Evolutionary conservation across 2,329 filamentous ascomycete genomes (phyloP).

Genomic region (Erysiphe neolycopersici): DNA sequence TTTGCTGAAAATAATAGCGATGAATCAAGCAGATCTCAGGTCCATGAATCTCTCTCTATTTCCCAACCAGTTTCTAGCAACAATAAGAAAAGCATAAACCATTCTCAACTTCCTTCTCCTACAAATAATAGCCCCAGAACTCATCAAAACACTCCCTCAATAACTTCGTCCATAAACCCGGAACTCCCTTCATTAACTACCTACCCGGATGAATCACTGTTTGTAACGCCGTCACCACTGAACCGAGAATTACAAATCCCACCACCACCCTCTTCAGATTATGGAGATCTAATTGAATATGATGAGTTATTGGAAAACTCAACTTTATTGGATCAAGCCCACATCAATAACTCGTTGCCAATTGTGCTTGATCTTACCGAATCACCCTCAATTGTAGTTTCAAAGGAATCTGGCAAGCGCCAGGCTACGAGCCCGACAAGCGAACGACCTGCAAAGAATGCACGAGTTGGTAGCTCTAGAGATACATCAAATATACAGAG

Average conservation of each 20-base stretch:
- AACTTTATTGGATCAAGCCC: not conserved
- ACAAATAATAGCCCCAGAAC: too few relatives aligned
- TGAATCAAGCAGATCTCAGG: too few relatives aligned
- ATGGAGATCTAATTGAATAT: not conserved
- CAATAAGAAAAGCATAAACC: too few relatives aligned
- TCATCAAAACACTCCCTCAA: too few relatives aligned
- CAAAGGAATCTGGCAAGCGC: constrained; percentile 6
- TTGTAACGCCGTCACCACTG: not conserved
- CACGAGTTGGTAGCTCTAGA: not conserved
- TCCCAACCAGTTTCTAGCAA: too few relatives aligned
- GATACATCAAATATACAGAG: not conserved
- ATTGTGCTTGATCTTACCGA: constrained; percentile 8
- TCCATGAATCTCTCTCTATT: too few relatives aligned
- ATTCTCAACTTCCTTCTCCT: too few relatives aligned
- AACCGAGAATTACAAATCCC: not conserved
- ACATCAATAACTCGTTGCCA: not conserved
- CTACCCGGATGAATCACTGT: not conserved
- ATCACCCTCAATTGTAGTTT: constrained; percentile 3
- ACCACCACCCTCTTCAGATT: not conserved
- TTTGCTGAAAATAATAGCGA: too few relatives aligned
- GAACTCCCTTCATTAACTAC: not conserved
- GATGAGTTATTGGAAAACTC: not conserved
- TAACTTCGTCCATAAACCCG: not conserved
- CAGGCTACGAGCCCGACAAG: constrained; percentile 5
- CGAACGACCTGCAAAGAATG: constrained; percentile 1